phyloP scores from a whole-genome alignment of 371 early-diverging fungal species.

The Lichtheimia corymbifera region DNA sequence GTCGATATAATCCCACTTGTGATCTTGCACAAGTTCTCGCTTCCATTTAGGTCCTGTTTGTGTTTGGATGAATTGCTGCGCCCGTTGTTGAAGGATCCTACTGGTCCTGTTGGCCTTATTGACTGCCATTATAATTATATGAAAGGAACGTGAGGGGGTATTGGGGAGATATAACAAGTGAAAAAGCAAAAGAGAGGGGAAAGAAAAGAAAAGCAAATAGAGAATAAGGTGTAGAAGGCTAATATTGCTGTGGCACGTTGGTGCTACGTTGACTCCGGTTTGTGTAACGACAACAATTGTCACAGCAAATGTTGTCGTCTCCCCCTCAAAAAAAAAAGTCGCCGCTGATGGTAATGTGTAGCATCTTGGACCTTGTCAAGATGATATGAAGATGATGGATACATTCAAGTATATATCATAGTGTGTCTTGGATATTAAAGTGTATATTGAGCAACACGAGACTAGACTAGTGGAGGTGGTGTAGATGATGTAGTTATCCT shows the following conservation, averaged over 20 bases:
- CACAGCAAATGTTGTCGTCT: too few species aligned
- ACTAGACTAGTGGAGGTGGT: too few species aligned
- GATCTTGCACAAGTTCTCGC: conserved; percentile 78
- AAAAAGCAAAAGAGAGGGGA: background rate
- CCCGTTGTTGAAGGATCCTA: conserved; percentile 14
- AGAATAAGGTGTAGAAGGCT: background rate
- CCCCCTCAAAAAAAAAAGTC: too few species aligned
- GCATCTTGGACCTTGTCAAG: too few species aligned
- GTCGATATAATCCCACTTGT: conserved; percentile 89
- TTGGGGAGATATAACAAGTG: conserved; percentile 8
- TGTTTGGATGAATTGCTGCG: conserved; percentile 7
- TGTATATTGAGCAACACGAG: too few species aligned
- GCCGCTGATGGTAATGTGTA: too few species aligned
- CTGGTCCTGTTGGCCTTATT: conserved; percentile 10
- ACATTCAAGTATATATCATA: too few species aligned
- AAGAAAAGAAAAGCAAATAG: background rate
- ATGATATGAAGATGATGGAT: too few species aligned
- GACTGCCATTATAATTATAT: conserved; percentile 11
- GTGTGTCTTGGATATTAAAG: too few species aligned
- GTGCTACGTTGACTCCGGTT: conserved; percentile 1
- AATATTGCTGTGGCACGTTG: conserved; percentile 4
- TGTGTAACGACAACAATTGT: background rate
- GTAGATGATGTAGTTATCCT: too few species aligned
- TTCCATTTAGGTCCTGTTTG: conserved; percentile 70
- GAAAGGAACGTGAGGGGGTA: conserved; percentile 5